phyloP scores from a whole-genome alignment of 768 basidiomycete species.

The Boletus rex-veris region DNA sequence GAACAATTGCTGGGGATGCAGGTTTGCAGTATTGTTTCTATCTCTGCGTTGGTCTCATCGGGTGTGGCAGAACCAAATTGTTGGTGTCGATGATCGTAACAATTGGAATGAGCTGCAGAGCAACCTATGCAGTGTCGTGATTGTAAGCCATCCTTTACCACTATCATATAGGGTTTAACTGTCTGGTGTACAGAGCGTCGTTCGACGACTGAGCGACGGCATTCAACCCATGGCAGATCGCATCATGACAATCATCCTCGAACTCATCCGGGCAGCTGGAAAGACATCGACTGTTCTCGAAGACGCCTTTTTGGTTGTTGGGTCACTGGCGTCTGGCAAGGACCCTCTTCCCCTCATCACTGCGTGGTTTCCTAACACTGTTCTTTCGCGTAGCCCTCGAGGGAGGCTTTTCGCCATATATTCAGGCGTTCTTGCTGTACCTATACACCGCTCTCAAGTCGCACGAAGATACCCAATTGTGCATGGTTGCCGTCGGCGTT shows the following conservation, averaged over 20 bases:
- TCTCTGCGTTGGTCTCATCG: not conserved
- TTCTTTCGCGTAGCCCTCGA: constrained; percentile 59
- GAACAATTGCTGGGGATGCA: constrained; percentile 83
- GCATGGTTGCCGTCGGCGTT: constrained; percentile 92
- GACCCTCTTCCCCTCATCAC: not conserved
- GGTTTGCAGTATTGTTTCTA: constrained; percentile 41
- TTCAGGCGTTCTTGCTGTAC: constrained; percentile 79
- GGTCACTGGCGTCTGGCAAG: constrained; percentile 75
- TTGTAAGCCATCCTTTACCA: constrained; percentile 47
- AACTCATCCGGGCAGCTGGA: constrained; percentile 80
- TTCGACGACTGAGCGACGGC: constrained; percentile 77
- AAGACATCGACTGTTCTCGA: constrained; percentile 95
- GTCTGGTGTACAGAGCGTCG: constrained; percentile 58
- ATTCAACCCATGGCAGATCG: constrained; percentile 89
- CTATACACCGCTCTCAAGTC: constrained; percentile 86
- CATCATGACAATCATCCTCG: constrained; percentile 89
- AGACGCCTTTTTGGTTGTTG: constrained; percentile 93
- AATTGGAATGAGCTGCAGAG: constrained; percentile 99
- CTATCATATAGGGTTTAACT: not conserved
- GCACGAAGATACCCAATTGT: constrained; percentile 93
- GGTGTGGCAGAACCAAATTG: constrained; percentile 71
- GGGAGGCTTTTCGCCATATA: constrained; percentile 74
- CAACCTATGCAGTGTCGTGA: constrained; percentile 88
- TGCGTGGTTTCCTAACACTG: not conserved
- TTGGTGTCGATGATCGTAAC: constrained; percentile 93